A percentile compares a stretch with the other conserved stretches of the same genome.
These are phyloP conservation scores for Didymosphaeria variabile DNA, from an alignment of 2,329 filamentous ascomycete genomes.

Conservation along the genomic window DNA sequence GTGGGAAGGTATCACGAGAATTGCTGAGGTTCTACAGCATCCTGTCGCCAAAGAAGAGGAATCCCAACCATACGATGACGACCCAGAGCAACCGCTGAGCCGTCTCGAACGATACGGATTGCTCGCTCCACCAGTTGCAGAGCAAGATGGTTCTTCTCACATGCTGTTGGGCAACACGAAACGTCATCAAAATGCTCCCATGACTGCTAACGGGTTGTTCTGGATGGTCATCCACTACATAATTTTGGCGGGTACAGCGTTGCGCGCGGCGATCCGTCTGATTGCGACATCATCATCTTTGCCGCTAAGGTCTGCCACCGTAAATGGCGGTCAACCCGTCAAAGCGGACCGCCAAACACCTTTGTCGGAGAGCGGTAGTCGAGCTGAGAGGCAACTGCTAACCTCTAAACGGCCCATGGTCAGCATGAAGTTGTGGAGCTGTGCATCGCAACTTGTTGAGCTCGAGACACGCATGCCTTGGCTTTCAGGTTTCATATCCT, in stretches of 20 bases:
- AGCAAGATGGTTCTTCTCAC: slow-evolving; percentile 29
- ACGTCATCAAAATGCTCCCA: slow-evolving; percentile 28
- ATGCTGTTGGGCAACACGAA: slow-evolving; percentile 24
- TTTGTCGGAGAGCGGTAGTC: slow-evolving; percentile 36
- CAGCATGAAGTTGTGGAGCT: slow-evolving; percentile 79
- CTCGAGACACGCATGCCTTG: slow-evolving; percentile 87
- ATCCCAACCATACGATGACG: slow-evolving; percentile 37
- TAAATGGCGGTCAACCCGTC: slow-evolving; percentile 38
- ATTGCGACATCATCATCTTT: slow-evolving; percentile 74
- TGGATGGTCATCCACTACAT: slow-evolving; percentile 64
- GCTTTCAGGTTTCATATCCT: slow-evolving; percentile 77
- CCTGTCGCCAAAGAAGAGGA: slow-evolving; percentile 41
- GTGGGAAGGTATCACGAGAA: slow-evolving; percentile 83
- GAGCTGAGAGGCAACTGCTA: slow-evolving; percentile 43
- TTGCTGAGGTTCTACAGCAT: slow-evolving; percentile 61
- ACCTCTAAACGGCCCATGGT: slow-evolving; percentile 70
- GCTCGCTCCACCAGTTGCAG: slow-evolving; percentile 52
- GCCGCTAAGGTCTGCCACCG: slow-evolving; percentile 60
- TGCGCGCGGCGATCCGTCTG: slow-evolving; percentile 72
- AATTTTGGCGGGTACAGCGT: slow-evolving; percentile 63
- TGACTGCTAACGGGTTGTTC: slow-evolving; percentile 54
- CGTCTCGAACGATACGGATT: slow-evolving; percentile 67
- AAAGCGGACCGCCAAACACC: slow-evolving; percentile 45
- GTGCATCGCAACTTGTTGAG: slow-evolving; percentile 75
- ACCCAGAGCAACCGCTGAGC: slow-evolving; percentile 43